Percentiles rank a stretch among this genome's conserved stretches.
Conservation (phyloP, 352 stramenopile species). For the Phytophthora crassamura region DNA sequence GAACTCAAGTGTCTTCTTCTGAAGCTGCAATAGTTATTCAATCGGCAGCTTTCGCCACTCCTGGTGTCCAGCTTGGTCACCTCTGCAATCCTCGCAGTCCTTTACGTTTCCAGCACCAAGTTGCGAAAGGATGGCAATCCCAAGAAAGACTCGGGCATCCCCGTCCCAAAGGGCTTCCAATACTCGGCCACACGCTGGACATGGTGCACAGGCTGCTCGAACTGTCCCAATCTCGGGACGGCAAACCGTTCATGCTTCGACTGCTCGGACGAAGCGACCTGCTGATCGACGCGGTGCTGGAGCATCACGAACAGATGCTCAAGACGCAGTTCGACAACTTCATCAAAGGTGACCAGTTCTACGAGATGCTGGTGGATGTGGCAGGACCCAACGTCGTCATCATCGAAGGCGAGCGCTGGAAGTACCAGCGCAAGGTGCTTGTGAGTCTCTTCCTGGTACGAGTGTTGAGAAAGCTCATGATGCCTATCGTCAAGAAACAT, state of each 20-base stretch:
- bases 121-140: neutral
- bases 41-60: neutral
- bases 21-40: conserved; percentile 7
- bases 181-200: conserved; percentile 5
- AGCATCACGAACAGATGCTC: conserved; percentile 24
- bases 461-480: conserved; percentile 10
- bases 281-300: conserved; percentile 8
- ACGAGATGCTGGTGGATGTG: conserved; percentile 24
- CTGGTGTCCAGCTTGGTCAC: neutral
- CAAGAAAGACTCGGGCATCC: neutral
- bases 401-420: conserved; percentile 30
- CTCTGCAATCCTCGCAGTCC: neutral
- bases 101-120: conserved; percentile 1
- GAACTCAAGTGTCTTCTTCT: neutral
- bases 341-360: conserved; percentile 32
- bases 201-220: conserved; percentile 7
- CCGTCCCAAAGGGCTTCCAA: conserved; percentile 4
- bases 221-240: neutral
- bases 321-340: conserved; percentile 45
- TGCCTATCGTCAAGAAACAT: neutral
- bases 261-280: conserved; percentile 13
- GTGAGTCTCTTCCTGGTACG: conserved; percentile 21
- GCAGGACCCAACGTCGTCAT: conserved; percentile 36
- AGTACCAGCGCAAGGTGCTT: conserved; percentile 35
- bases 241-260: conserved; percentile 4